Evolutionary conservation across 2,329 filamentous ascomycete genomes (phyloP).

Genomic region (Akanthomyces uredinophilus): DNA sequence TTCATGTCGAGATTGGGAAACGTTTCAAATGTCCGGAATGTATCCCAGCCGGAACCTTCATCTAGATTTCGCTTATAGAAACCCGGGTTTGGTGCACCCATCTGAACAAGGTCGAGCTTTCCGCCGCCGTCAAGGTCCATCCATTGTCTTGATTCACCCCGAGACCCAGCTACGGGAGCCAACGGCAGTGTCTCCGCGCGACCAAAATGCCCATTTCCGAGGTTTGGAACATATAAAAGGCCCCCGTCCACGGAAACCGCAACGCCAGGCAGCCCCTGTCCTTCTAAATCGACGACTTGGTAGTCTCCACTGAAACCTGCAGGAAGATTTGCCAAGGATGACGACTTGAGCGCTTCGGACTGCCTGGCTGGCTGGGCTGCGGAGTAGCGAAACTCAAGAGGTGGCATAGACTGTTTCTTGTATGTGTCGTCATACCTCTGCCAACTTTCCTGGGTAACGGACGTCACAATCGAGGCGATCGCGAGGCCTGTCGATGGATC

Average conservation of each 20-base stretch:
- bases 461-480: background rate
- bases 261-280: constrained; percentile 9
- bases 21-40: constrained; percentile 1
- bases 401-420: background rate
- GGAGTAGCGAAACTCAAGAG: constrained; percentile 5
- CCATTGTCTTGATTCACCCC: background rate
- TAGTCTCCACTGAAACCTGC: constrained; percentile 9
- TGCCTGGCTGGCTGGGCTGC: constrained; percentile 1
- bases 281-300: constrained; percentile 9
- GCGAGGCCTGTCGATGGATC: background rate
- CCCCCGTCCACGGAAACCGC: background rate
- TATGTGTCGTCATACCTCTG: background rate
- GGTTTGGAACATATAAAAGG: background rate
- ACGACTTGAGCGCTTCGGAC: background rate
- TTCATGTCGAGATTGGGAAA: constrained; percentile 5
- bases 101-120: constrained; percentile 6
- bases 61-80: constrained; percentile 9
- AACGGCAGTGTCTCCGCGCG: background rate
- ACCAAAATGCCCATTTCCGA: constrained; percentile 7
- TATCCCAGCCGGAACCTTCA: background rate
- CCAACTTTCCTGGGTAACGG: constrained; percentile 1
- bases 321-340: constrained; percentile 4
- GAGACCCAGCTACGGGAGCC: background rate
- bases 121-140: constrained; percentile 13
- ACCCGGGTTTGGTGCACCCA: background rate